Base-by-base conservation (phyloP, 805 yeast genomes). In the Saccharomycopsis sp. region DNA sequence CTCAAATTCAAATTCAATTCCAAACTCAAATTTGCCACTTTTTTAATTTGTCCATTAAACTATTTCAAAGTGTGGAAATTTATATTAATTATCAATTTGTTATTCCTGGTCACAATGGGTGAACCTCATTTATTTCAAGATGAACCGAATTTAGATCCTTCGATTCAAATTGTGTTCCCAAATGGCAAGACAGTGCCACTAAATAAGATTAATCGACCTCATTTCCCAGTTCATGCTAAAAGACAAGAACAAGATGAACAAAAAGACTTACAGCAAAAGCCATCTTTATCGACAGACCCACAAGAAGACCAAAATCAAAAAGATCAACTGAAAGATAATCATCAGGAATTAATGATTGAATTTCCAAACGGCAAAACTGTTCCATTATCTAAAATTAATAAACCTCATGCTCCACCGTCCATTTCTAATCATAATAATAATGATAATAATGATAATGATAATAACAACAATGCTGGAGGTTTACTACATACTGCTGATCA, bases 261-360 rank as follows among this genome's bases (percentile, higher is more conserved):
- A 11, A 14, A 36, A 4, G 34, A 36, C 24, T 22, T 26, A 23
- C 14, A 21, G 39, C 22, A 35, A 11, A 22, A 35, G 8, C 26
- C n/a, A 22, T 9, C 6, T 14, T 4, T 5, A 20, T 14, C 7
- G 8, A 17, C 14, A 26, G 17, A 6, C 16, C 14, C 11, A n/a
- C 24, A 50, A 14, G 32, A 29, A n/a, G 53, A 44, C 7, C 50
- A 43, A 3, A 50, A 41, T 19, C 51, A 56, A 14, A 45, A 56
- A 17, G 64, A 60, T 16, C 62, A 57, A 23, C 28, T 9, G 13
- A 7, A 26, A 14, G 33, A 29, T 9, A 31, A 29, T 4, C n/a
- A 8, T n/a, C 27, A 19, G 5, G 29, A 40, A 23, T 11, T 34
- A 19, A 24, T 4, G 31, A 35, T 49, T 9, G 5, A 33, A 8